Conservation (phyloP, 2,329 filamentous ascomycete species). For the Chaetothyriales sp. region DNA sequence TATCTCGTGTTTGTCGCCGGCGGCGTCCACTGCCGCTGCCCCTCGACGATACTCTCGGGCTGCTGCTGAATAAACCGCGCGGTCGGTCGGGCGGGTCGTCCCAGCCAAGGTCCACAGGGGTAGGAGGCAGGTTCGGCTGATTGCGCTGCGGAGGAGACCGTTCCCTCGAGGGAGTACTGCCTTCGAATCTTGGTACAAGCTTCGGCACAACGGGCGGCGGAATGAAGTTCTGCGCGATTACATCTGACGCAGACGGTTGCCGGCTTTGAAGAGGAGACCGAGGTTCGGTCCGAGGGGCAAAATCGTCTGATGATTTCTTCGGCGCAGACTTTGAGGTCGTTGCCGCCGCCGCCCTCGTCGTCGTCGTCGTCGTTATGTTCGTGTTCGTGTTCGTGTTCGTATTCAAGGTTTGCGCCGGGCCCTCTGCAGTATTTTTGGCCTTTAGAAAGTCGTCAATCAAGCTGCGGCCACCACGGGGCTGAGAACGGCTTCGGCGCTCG, state of each 20-base stretch:
- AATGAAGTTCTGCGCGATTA: background rate
- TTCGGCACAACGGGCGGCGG: slow-evolving; percentile 8
- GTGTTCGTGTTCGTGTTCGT: background rate
- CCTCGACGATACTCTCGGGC: slow-evolving; percentile 10
- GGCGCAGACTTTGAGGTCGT: background rate
- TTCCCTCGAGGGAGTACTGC: background rate
- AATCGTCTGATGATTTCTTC: background rate
- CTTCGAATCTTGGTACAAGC: slow-evolving; percentile 7
- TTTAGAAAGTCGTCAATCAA: slow-evolving; percentile 10
- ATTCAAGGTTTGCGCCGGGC: background rate
- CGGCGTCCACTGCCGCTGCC: slow-evolving; percentile 9
- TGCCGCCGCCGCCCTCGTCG: too few species aligned
- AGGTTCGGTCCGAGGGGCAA: background rate
- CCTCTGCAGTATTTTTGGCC: background rate
- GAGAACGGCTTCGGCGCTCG: slow-evolving; percentile 1
- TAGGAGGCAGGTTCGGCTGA: slow-evolving; percentile 17
- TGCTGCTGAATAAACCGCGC: slow-evolving; percentile 15
- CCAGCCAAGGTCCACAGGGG: slow-evolving; percentile 15
- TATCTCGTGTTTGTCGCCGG: slow-evolving; percentile 4
- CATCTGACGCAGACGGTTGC: background rate
- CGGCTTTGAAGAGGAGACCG: slow-evolving; percentile 1
- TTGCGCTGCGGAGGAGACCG: slow-evolving; percentile 1
- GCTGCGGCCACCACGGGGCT: slow-evolving; percentile 6
- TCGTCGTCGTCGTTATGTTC: too few species aligned
- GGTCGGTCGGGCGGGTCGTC: slow-evolving; percentile 10